These are phyloP conservation scores for Mucor racemosus DNA, from an alignment of 371 early-diverging fungal genomes.

Conservation along the genomic window DNA sequence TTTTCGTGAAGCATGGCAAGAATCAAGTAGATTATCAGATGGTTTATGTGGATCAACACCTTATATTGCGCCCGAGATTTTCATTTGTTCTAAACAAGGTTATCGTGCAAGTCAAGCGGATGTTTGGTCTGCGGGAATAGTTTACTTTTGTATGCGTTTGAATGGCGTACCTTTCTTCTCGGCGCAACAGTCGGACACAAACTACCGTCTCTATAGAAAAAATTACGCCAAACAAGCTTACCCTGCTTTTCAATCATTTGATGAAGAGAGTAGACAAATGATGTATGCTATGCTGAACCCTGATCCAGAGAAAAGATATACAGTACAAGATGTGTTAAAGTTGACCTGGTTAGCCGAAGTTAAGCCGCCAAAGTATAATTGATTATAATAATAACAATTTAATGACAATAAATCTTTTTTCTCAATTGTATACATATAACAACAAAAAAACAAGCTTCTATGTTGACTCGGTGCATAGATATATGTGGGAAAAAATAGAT, in stretches of 20 bases:
- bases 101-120: constrained; percentile 82
- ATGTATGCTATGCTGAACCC: constrained; percentile 55
- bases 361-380: constrained; percentile 6
- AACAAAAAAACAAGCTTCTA: not conserved
- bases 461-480: not conserved
- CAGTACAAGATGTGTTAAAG: constrained; percentile 42
- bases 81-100: constrained; percentile 42
- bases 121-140: constrained; percentile 86
- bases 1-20: constrained; percentile 80
- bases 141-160: constrained; percentile 81
- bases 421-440: no score
- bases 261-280: constrained; percentile 25
- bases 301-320: constrained; percentile 45
- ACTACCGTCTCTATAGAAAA: constrained; percentile 67
- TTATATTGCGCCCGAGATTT: constrained; percentile 92
- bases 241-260: constrained; percentile 53
- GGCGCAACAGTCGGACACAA: constrained; percentile 58
- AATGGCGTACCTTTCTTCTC: constrained; percentile 66
- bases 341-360: constrained; percentile 46
- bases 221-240: constrained; percentile 37
- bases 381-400: not conserved
- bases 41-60: constrained; percentile 89
- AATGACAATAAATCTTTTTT: no score
- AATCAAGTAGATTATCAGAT: constrained; percentile 60
- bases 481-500: not conserved